A percentile compares a stretch with the other conserved stretches of the same genome.
These are phyloP conservation scores for Monosporozyma aerobia DNA, from an alignment of 805 yeast species.

Conservation along the genomic window DNA sequence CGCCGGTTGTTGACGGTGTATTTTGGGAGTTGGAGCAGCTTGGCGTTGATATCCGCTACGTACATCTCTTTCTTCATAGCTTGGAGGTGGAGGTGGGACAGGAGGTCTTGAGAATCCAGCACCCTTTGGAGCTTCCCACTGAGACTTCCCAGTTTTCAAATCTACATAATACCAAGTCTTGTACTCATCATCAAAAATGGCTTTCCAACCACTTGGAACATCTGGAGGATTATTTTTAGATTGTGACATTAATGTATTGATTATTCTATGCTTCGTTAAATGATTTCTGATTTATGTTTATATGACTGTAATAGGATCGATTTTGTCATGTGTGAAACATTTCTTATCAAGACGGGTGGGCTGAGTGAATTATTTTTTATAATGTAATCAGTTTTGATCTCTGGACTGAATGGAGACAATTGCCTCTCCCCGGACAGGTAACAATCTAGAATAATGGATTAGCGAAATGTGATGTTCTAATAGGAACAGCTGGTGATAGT, in stretches of 20 bases:
- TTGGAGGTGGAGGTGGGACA: not conserved
- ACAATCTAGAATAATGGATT: too few relatives aligned
- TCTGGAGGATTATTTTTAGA: conserved; percentile 35
- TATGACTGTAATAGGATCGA: not conserved
- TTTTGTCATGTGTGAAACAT: not conserved
- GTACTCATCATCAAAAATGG: conserved; percentile 63
- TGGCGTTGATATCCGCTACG: conserved; percentile 2
- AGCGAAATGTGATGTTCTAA: too few relatives aligned
- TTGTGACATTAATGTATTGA: conserved; percentile 12
- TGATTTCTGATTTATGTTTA: not conserved
- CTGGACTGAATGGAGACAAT: not conserved
- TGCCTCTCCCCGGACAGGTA: not conserved
- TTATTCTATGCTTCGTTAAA: not conserved
- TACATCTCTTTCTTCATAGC: not conserved
- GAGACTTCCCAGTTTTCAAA: conserved; percentile 60
- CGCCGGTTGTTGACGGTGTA: conserved; percentile 10
- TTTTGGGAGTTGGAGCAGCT: not conserved
- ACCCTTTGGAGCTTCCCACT: conserved; percentile 81
- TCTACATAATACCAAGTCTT: conserved; percentile 77
- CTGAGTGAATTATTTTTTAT: not conserved
- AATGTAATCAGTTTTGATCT: not conserved
- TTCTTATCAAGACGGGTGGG: not conserved
- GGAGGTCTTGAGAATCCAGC: conserved; percentile 33
- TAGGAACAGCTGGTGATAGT: not conserved
- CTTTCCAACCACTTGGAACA: conserved; percentile 66